phyloP scores from a whole-genome alignment of 345 rosid species.

The Sonneratia alba region DNA sequence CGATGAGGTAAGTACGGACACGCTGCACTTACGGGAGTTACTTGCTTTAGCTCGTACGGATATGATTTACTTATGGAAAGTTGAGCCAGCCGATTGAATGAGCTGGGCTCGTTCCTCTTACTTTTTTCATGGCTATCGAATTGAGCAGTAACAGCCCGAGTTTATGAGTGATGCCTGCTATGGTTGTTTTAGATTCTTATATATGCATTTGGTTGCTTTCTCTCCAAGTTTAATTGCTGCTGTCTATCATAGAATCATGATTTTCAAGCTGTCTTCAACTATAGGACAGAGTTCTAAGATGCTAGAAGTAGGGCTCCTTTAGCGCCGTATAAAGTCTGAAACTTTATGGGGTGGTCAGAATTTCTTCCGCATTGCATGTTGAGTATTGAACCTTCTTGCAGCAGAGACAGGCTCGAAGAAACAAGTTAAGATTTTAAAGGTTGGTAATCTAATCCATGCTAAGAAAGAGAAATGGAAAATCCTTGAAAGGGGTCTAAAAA shows the following conservation, averaged over 20 bases:
- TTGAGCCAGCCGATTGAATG: neutral
- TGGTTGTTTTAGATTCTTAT: neutral
- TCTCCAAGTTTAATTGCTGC: neutral
- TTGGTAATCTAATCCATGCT: neutral
- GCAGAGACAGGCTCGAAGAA: neutral
- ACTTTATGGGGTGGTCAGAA: neutral
- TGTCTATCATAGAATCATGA: neutral
- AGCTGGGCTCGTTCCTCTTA: neutral
- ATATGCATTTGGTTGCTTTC: neutral
- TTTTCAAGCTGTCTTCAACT: neutral
- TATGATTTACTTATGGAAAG: neutral
- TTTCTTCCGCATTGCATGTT: neutral
- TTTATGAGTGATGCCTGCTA: neutral
- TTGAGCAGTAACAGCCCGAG: neutral
- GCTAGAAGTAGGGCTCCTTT: neutral
- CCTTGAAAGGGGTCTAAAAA: neutral
- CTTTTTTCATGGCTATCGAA: neutral
- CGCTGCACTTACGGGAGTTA: neutral
- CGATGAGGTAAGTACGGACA: slow-evolving; percentile 2
- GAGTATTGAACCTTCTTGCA: neutral
- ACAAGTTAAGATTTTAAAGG: neutral
- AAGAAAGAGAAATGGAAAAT: neutral
- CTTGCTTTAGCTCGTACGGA: neutral
- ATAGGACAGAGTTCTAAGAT: neutral
- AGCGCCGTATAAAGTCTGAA: neutral